Conservation (phyloP, 148 eudicot genomes). For the Dianthus caryophyllus region DNA sequence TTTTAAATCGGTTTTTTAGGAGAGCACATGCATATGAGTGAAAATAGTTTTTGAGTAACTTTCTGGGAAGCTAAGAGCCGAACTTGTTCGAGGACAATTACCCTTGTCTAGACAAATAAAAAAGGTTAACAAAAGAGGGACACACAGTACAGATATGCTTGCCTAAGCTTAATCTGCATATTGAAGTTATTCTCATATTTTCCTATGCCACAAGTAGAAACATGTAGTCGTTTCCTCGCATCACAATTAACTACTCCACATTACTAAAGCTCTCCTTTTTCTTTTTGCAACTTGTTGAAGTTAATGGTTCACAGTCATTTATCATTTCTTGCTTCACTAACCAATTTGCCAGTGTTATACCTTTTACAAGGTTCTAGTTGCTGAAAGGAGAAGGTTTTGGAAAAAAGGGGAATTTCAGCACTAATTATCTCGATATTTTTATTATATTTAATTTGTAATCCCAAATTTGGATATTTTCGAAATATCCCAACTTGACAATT, state of each 20-base stretch:
- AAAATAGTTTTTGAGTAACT: too few species aligned
- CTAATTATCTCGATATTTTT: too few species aligned
- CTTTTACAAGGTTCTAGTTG: background rate
- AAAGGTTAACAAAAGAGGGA: background rate
- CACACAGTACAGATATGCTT: constrained; percentile 12
- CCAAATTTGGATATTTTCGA: too few species aligned
- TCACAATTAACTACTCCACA: constrained; percentile 4
- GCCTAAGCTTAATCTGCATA: constrained; percentile 16
- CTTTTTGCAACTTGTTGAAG: constrained; percentile 17
- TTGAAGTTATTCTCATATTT: constrained; percentile 18
- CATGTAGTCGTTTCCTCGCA: constrained; percentile 13
- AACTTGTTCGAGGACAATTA: constrained; percentile 16
- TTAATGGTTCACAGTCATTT: constrained; percentile 10
- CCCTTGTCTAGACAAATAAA: constrained; percentile 12
- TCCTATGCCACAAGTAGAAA: constrained; percentile 4
- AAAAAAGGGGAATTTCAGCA: too few species aligned
- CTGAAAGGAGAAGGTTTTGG: background rate
- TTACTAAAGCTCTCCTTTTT: background rate
- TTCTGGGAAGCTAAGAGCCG: constrained; percentile 24
- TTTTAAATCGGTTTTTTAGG: too few species aligned
- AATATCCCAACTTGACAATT: too few species aligned
- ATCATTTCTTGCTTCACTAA: background rate
- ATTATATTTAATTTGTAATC: too few species aligned
- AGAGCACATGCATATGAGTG: too few species aligned
- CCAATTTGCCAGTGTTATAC: background rate